These are phyloP conservation scores for Cryphonectria parasitica DNA, from an alignment of 2,329 filamentous ascomycete genomes.

Conservation along the genomic window DNA sequence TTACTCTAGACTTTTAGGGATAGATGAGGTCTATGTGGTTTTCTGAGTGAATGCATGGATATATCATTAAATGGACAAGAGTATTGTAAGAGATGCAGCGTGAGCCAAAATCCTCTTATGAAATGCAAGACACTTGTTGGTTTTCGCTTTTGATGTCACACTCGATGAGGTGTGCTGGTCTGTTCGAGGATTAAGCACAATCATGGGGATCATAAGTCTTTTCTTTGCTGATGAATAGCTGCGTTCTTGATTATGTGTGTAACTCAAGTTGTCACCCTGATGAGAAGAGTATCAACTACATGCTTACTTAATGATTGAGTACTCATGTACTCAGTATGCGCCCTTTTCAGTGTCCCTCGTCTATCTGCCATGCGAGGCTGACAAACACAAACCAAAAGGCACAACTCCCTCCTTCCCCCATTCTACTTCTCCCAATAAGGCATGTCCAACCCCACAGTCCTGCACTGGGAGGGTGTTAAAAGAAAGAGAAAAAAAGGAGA, in stretches of 20 bases:
- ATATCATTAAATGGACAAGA: background rate
- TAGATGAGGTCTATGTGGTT: background rate
- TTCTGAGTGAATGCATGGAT: background rate
- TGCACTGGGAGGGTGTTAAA: too few relatives aligned
- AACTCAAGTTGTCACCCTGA: background rate
- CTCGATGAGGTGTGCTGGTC: conserved; percentile 36
- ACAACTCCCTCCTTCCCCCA: too few relatives aligned
- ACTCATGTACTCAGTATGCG: background rate
- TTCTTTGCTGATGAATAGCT: background rate
- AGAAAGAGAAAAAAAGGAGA: background rate
- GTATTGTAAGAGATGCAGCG: background rate
- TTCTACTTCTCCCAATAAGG: background rate
- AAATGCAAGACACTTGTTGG: too few relatives aligned
- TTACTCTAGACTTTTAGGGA: background rate
- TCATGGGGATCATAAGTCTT: conserved; percentile 9
- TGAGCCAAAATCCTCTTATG: too few relatives aligned
- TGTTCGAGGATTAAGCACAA: conserved; percentile 29
- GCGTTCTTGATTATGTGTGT: background rate
- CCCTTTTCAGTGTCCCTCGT: background rate
- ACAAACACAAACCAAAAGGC: background rate
- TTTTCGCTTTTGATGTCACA: conserved; percentile 33
- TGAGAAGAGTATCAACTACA: background rate
- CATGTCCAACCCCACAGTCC: conserved; percentile 1
- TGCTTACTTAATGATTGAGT: background rate
- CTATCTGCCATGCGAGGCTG: background rate